Base-by-base conservation (phyloP, 208 protist genomes). In the Blechomonas ayalai region DNA sequence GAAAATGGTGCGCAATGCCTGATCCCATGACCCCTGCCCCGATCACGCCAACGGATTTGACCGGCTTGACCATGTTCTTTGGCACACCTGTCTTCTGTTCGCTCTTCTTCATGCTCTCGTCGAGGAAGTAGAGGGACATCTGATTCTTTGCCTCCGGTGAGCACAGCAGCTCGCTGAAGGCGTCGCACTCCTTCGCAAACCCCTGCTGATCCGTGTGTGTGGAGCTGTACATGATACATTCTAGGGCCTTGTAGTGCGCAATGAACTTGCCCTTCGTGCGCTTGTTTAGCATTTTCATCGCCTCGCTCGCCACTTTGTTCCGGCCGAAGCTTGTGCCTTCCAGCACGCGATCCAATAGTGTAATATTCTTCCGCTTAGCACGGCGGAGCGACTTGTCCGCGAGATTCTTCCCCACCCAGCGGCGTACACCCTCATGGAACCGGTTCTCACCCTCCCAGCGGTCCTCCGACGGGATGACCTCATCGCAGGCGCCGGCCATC, bases 241-340 rank as follows among this genome's bases (percentile, higher is more conserved):
- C 82, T 46, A 97, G 54, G 32, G 94, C 91, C 55, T 79, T 81
- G 76, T 94, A 90, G 42, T 90, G 95, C 39, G 87, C 95, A 31
- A 95, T 93, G 73, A 95, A 97, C 46, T 91, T 92, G 36, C 90
- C 92, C 51, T 80, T 76, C 18, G 92, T 97, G 39, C 81, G 54
- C 67, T 97, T 93, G 58, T 88, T 82, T 8, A 92, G 52, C 52
- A 52, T 73, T 69, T 77, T 77, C 35, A 75, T 54, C 12, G 81
- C 43, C 53, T 76, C 48, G 26, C 64, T 43, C 15, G 48, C 64
- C 33, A 90, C 67, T 32, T 81, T 65, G 37, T 49, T 61, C 26
- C 72, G 79, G 18, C 74, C 80, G 39, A 90, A 67, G 49, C 36
- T 55, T 18, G 76, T 89, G 24, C 40, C 16, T 41, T 86, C 79